Conservation (phyloP, 108 stramenopile genomes). For the Mediolabrus comicus region DNA sequence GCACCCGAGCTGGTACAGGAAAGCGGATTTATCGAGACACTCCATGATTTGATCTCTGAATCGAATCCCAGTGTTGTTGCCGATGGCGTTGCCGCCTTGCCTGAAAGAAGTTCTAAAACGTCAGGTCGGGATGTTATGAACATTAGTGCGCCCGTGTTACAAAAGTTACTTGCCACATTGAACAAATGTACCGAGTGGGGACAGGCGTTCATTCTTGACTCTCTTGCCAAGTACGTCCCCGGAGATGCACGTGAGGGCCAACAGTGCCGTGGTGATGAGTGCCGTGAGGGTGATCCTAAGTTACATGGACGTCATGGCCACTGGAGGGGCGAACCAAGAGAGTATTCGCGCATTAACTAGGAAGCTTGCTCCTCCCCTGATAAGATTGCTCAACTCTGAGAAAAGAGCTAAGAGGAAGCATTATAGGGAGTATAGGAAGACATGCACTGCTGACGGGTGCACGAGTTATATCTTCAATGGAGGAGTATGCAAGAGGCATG, state of each 20-base stretch:
- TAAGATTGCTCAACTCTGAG: constrained; percentile 95
- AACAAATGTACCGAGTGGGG: constrained; percentile 99
- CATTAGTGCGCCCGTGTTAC: constrained; percentile 90
- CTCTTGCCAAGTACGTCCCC: constrained; percentile 94
- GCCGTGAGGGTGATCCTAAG: constrained; percentile 97
- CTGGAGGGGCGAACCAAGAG: constrained; percentile 60
- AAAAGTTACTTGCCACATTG: constrained; percentile 96
- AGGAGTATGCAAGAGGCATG: no score
- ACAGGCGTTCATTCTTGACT: constrained; percentile 98
- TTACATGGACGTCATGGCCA: constrained; percentile 93
- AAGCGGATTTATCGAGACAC: constrained; percentile 94
- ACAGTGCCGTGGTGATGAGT: constrained; percentile 98
- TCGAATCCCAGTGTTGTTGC: constrained; percentile 98
- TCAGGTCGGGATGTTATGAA: constrained; percentile 95
- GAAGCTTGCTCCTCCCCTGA: constrained; percentile 97
- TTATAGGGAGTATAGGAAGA: no score
- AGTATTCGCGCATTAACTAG: constrained; percentile 81
- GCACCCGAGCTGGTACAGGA: constrained; percentile 95
- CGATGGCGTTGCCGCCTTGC: constrained; percentile 98
- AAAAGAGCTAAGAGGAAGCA: no score
- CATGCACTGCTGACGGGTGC: no score
- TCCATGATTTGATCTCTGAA: constrained; percentile 96
- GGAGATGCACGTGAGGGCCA: constrained; percentile 93
- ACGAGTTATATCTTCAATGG: no score
- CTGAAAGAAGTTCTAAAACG: constrained; percentile 96